Base-by-base conservation (phyloP, 176 grass and related monocot species). In the Avena insularis region DNA sequence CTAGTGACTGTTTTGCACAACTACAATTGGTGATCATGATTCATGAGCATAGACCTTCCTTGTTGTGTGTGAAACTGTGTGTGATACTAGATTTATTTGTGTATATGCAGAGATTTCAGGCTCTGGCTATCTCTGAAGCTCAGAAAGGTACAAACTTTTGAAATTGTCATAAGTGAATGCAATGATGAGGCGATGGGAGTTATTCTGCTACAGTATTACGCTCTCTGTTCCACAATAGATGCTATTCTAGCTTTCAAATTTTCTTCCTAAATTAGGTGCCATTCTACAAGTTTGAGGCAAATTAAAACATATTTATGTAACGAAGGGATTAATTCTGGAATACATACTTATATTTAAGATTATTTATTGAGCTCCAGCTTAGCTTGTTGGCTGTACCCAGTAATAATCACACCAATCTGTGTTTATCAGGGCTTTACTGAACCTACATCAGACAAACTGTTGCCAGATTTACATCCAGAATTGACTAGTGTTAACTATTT, bases 391-490 rank as follows among this genome's bases (percentile, higher is more conserved):
- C 55, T 67, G 5, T 74, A 33, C 77, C 25, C 84, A 87, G 17
- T 84, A 54, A 46, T 63, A 65, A 71, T 65, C 50, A 33, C 35
- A 33, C 13, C 51, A 21, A 38, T 80, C 47, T 83, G 81, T 78
- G 31, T 79, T 66, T 70, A 49, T 27, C 67, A 98, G 93, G 96
- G 87, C 23, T 98, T 98, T 91, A 92, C 96, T 25, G 96, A 98
- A 87, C 96, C 96, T 35, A 94, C 88, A 78, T 98, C 96, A 73
- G 92, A 98, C 78, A 98, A 98, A 85, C 89, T 98, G 75, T 85
- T 98, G 53, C 96, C 93, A 78, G 93, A 94, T 86, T 75, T 98
- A 82, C 88, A 68, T 84, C 93, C 96, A 88, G 80, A 87, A 48
- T 84, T 29, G 29, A 29, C 29, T 29, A 29, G 29, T 29, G 29